Evolutionary conservation across 2,329 filamentous ascomycete species (phyloP).

Genomic region (Eurotiales sp.): DNA sequence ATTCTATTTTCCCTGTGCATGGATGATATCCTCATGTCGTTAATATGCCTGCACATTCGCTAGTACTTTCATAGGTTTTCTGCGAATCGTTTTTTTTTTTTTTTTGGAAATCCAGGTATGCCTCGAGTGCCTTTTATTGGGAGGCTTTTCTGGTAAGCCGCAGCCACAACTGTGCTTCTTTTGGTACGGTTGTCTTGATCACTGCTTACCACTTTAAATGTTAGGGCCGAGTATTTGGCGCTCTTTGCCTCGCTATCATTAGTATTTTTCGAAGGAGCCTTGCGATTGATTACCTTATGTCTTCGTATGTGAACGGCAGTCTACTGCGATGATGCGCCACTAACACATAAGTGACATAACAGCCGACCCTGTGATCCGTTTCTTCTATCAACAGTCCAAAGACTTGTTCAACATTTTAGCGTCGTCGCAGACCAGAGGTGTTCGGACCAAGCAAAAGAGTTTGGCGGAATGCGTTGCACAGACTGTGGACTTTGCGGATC

Average conservation of each 20-base stretch:
- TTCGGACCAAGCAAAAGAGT: slow-evolving; percentile 64
- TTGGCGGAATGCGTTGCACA: slow-evolving; percentile 75
- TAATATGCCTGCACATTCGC: too few species aligned
- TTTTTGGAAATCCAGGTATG: too few species aligned
- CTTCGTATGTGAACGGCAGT: slow-evolving; percentile 61
- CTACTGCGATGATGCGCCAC: slow-evolving; percentile 4
- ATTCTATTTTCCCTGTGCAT: too few species aligned
- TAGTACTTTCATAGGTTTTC: too few species aligned
- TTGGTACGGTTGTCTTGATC: slow-evolving; percentile 5
- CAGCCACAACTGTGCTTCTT: background rate
- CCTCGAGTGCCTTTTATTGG: slow-evolving; percentile 61
- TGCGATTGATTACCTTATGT: slow-evolving; percentile 81
- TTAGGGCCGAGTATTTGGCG: slow-evolving; percentile 79
- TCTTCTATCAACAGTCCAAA: slow-evolving; percentile 80
- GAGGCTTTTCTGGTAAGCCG: slow-evolving; percentile 50
- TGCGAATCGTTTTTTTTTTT: too few species aligned
- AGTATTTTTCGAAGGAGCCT: slow-evolving; percentile 74
- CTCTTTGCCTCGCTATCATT: slow-evolving; percentile 79
- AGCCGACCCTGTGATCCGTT: slow-evolving; percentile 74
- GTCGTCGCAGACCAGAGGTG: slow-evolving; percentile 64
- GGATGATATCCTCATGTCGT: too few species aligned
- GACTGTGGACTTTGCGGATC: slow-evolving; percentile 85
- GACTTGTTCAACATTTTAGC: slow-evolving; percentile 76
- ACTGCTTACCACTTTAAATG: background rate
- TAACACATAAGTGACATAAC: slow-evolving; percentile 24